Base-by-base conservation (phyloP, 208 protist genomes). In the Acanthamoeba sp. region DNA sequence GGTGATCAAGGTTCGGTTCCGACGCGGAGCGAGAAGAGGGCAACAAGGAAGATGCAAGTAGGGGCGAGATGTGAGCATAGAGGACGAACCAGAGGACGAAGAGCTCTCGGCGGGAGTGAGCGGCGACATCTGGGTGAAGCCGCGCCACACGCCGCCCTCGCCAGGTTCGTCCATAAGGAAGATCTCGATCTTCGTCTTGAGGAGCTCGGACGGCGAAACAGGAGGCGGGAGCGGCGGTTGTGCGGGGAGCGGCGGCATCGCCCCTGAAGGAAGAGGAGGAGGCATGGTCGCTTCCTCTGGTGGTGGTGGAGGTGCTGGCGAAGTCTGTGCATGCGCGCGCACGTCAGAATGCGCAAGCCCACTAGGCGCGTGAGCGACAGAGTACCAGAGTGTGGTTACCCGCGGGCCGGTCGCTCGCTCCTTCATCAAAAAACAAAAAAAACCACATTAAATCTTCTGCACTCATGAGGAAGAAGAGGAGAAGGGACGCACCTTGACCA, bases 31-130 rank as follows among this genome's bases (percentile, higher is more conserved):
- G 64, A 1, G 64, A 1, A 38, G 64, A 76, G 34, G n/a, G 38
- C 32, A 24, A 2, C 1, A 10, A 80, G 69, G n/a, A 34, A 38
- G 69, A 80, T 7, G 38, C 32, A 24, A 38, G 20, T 24, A 18
- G 36, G 32, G 18, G 32, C 9, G 64, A 73, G 32, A 45, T 52
- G 40, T 5, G 27, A 55, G 38, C 27, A 55, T 29, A 89, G 38
- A 89, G 9, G 24, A 64, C 42, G 82, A 89, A 89, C 82, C 82
- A 64, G 82, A 89, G 29, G 82, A 89, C 27, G 82, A 89, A 29
- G 36, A 42, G 36, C 71, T 50, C 38, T 82, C 71, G n/a, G 71
- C 34, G 34, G 71, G 71, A 27, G 71, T 82, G 71, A 82, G 71
- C 0, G 71, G 71, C 34, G 71, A 82, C 71, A 82, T 82, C 36